Evolutionary conservation across 140 eudicot genomes (phyloP), one percentile per base, ranked within the genome.

Genomic region (Cichorium intybus): DNA sequence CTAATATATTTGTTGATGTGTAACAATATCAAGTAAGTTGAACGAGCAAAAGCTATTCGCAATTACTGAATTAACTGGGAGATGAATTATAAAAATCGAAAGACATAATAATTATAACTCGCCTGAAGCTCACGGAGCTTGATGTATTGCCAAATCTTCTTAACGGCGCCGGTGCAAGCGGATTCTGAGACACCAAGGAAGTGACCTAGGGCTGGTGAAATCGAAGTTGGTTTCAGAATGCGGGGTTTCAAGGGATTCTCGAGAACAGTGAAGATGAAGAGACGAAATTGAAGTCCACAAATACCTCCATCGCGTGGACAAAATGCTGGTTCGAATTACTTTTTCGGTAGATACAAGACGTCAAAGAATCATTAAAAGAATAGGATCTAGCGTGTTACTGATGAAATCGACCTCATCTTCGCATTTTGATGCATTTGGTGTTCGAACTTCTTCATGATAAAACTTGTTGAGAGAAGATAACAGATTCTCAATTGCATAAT

Each of bases 81-180:
- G 31, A 64, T 12, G 17, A 45, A 0, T 46, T 3, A 31, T n/a
- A n/a, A n/a, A 16, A 16, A 46, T 6, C 15, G 15, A 5, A 16
- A n/a, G 7, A 34, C 33, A 6, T 10, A 1, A 11, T 34, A 9
- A 2, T 14, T 33, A 51, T 11, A 26, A 68, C 64, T 68, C 10
- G 72, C 91, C 84, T 84, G 91, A 39, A 84, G 91, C 61, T 78
- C 52, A 74, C 78, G 62, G 24, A 37, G 63, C 76, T 81, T 84
- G 56, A 84, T 84, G 39, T 81, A 56, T 6, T 75, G 84, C 91
- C 91, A 84, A 70, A 81, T 54, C 62, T 77, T 77, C 81, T 80
- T 84, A 21, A 81, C 71, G 18, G 80, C 91, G 3, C 75, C 76
- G 5, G 78, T 60, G 14, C 87, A 74, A 71, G 91, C 45, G 21